A percentile compares a stretch with the other conserved stretches of the same genome.
Conservation (phyloP, 2,329 filamentous ascomycete genomes). For the Phoma sp. region DNA sequence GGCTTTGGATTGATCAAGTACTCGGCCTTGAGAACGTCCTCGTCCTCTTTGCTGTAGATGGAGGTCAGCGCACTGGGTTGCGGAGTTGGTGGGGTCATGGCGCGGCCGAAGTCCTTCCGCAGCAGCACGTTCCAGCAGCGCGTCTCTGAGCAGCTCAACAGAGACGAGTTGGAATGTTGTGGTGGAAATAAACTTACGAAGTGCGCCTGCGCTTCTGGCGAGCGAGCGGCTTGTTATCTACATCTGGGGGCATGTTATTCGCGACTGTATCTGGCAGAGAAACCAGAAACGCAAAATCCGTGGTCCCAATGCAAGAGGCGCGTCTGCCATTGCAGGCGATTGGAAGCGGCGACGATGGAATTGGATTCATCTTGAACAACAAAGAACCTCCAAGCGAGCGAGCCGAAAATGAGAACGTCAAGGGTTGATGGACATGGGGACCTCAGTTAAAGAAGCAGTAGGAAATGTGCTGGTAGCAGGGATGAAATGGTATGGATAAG, state of each 20-base stretch:
- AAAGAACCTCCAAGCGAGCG: not conserved
- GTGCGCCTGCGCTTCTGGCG: constrained; percentile 67
- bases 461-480: constrained; percentile 35
- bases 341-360: constrained; percentile 34
- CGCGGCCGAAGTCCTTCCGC: constrained; percentile 27
- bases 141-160: constrained; percentile 34
- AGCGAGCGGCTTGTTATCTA: constrained; percentile 65
- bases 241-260: constrained; percentile 61
- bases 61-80: constrained; percentile 34
- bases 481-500: constrained; percentile 28
- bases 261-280: constrained; percentile 64
- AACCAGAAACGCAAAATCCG: constrained; percentile 62
- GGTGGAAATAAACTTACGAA: constrained; percentile 54
- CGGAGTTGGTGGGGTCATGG: constrained; percentile 28
- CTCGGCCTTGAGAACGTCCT: constrained; percentile 83
- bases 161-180: constrained; percentile 19
- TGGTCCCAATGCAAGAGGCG: constrained; percentile 25
- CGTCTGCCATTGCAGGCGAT: constrained; percentile 31
- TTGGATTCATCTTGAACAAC: constrained; percentile 24
- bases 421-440: constrained; percentile 19
- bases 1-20: constrained; percentile 87
- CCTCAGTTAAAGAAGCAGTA: constrained; percentile 20
- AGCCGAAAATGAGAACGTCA: constrained; percentile 13
- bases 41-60: constrained; percentile 68
- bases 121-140: constrained; percentile 38